Evolutionary conservation across 2,329 filamentous ascomycete species (phyloP), one percentile per base, ranked within the genome.

Genomic region (Botrytis sinoallii): DNA sequence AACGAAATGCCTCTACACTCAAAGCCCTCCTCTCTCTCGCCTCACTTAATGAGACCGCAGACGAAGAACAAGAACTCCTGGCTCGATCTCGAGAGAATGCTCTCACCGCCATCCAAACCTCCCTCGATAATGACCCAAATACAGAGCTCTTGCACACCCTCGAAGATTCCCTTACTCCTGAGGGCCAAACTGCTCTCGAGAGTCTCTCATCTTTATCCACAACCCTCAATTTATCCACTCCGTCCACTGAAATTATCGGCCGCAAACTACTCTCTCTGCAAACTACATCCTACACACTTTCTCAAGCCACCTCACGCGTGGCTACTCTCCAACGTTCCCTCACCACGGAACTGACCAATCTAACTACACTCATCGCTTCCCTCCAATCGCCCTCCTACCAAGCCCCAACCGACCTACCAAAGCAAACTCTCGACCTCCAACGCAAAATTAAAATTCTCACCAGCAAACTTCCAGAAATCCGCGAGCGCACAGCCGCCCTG

Each of bases 1-100:
- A 98, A 84, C 91, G 94, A 79, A 98, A 96, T 80, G 87, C 91
- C 44, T 92, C 95, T 64, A 98, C 95, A 0, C 86, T 97, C 68
- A 91, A 90, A 76, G 90, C 88, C 1, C 86, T 97, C 6, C 87
- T 97, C 14, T 88, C 91, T 40, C 86, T 97, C 12, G 92, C 92
- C 32, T 86, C 90, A 18, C 85, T 90, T 60, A 97, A 96, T 81
- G 94, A 97, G 80, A 84, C 88, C 20, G 92, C 92, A 9, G 92
- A 95, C 76, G 92, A 95, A 78, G 90, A 93, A 77, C 85, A 86
- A 25, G 84, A 85, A 4, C 82, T 91, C 1, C 79, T 93, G 16
- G 84, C 87, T 42, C 84, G 85, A 32, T 83, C 91, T 25, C 90
- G 94, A 77, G 84, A 86, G 52, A 84, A 86, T 44, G 88, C 90